Base-by-base conservation (phyloP, 139 green algal species). In the Tetradesmus lagerheimii region DNA sequence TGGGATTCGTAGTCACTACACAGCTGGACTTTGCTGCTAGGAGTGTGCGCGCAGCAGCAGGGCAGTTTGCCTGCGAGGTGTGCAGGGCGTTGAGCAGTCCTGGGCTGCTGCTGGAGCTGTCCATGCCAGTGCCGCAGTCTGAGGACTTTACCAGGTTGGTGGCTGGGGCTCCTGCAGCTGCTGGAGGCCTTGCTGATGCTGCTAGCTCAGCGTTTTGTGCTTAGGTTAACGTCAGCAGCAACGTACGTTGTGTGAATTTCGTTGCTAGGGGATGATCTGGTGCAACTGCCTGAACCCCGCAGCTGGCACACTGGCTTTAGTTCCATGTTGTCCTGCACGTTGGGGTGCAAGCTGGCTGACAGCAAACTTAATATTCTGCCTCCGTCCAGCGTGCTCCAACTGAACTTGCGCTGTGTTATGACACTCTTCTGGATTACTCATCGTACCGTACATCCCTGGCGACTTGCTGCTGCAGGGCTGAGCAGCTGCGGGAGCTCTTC, bases 1-100 rank as follows among this genome's bases (percentile, higher is more conserved):
- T 89, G 2, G 45, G 74, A 1, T 74, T 77, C 15, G 18, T 77
- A 16, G 35, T 89, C 43, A 50, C 1, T 23, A 83, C 41, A 16
- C 71, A 53, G n/a, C n/a, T 84, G n/a, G 71, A 84, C 43, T 89
- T 89, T 57, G 8, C 20, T 12, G 41, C 18, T 34, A 83, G 85
- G 37, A 84, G 41, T 39, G 71, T 89, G 38, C 31, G n/a, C 4
- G 74, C 45, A 37, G 35, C 47, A 34, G 74, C 34, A 29, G 85
- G 43, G 14, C 74, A 75, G 20, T 83, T 89, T 71, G 71, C 43
- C 23, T 89, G 85, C 43, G 76, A 47, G 14, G 8, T 57, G 1
- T 89, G 85, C 35, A 75, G 71, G 62, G 85, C 85, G 1, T 34
- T 84, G 27, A 89, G 85, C 71, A 88, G 62, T 23, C 37, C 64